Percentiles rank a stretch among this genome's conserved stretches.
phyloP scores from a whole-genome alignment of 2,329 filamentous ascomycete genomes.

The Penicillium sp. region DNA sequence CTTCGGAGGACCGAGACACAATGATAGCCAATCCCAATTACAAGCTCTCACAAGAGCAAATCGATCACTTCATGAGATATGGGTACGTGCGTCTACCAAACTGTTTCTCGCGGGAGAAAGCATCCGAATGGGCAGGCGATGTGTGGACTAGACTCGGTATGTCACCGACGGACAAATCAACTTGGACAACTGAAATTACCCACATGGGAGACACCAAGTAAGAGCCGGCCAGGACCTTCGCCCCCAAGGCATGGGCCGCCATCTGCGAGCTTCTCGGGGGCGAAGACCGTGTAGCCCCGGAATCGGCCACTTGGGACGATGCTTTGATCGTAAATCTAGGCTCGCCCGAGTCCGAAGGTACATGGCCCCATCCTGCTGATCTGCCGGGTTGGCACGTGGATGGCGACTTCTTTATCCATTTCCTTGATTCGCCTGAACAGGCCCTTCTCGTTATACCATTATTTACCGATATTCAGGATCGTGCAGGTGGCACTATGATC shows the following conservation, averaged over 20 bases:
- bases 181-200: constrained; percentile 60
- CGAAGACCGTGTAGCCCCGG: constrained; percentile 51
- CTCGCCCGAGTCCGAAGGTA: constrained; percentile 51
- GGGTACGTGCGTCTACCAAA: constrained; percentile 54
- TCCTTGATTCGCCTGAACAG: constrained; percentile 68
- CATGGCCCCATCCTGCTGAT: constrained; percentile 49
- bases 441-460: constrained; percentile 65
- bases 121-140: constrained; percentile 47
- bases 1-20: not conserved
- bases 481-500: constrained; percentile 64
- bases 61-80: constrained; percentile 54
- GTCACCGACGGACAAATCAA: constrained; percentile 60
- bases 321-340: constrained; percentile 69
- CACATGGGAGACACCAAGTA: constrained; percentile 63
- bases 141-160: constrained; percentile 66
- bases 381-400: constrained; percentile 67
- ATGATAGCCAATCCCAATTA: constrained; percentile 2
- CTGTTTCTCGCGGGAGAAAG: constrained; percentile 52
- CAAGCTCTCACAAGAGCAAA: constrained; percentile 46
- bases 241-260: constrained; percentile 64
- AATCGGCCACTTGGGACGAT: constrained; percentile 61
- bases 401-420: constrained; percentile 71
- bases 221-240: constrained; percentile 55
- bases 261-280: constrained; percentile 66
- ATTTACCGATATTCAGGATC: constrained; percentile 60